Evolutionary conservation across 805 yeast species (phyloP), one percentile per base, ranked within the genome.

Genomic region (Lipomyces mesembrius): DNA sequence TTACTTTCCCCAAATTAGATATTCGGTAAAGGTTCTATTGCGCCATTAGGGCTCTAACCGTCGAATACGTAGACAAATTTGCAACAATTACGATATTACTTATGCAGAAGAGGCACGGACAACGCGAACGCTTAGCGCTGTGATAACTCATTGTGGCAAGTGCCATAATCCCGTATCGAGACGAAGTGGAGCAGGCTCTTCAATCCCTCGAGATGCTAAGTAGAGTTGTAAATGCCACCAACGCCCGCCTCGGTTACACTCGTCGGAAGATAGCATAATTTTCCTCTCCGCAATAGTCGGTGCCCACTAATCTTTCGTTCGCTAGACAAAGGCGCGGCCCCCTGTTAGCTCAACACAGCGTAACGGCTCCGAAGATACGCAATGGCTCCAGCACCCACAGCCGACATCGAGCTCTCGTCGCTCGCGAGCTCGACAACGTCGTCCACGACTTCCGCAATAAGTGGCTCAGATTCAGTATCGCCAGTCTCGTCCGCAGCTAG

Each of bases 341-440:
- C 20, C 20, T n/a, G n/a, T n/a, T 6, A 11, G 49, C 22, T n/a
- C 20, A 43, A n/a, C 20, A 43, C 49, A n/a, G 22, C 22, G 25
- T n/a, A 43, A 43, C 20, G 20, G 49, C 49, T 43, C n/a, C 22
- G 49, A 29, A 20, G 56, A 2, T 53, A 17, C 12, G 39, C 39
- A 43, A 43, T 43, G 49, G n/a, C 20, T 11, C 22, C 22, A 17
- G 49, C 64, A n/a, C 35, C 20, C 29, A 57, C 64, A n/a, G 56
- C 65, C 17, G 65, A 62, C 39, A 46, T 63, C 54, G 66, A 63
- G 59, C 59, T 63, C 9, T 46, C 59, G 59, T 52, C 62, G n/a
- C 53, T 63, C 27, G 43, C 65, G 46, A 43, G 25, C n/a, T 29
- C 62, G 14, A 32, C 46, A n/a, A 52, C 62, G n/a, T 46, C 61